A percentile compares a stretch with the other conserved stretches of the same genome.
phyloP scores from a whole-genome alignment of 192 early-diverging fungal species.

The Rhizoclosmatium sp. region DNA sequence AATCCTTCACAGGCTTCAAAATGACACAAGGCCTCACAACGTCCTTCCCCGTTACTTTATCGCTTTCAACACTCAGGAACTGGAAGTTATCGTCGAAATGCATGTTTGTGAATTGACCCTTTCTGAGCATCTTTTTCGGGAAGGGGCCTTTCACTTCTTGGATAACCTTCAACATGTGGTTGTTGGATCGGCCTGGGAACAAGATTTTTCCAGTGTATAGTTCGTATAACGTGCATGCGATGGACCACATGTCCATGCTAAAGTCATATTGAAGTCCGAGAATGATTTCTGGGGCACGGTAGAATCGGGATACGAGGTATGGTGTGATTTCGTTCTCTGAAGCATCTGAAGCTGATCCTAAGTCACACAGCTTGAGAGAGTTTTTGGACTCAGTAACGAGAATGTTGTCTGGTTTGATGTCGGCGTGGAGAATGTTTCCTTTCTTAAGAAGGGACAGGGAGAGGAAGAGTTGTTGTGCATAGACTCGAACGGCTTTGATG shows the following conservation, averaged over 20 bases:
- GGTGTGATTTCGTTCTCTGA: constrained; percentile 93
- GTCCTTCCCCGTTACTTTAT: constrained; percentile 58
- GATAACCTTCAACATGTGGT: constrained; percentile 93
- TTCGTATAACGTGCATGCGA: constrained; percentile 94
- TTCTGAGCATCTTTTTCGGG: constrained; percentile 81
- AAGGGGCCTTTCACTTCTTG: constrained; percentile 95
- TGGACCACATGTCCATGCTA: constrained; percentile 94
- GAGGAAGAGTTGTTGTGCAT: constrained; percentile 89
- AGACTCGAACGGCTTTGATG: constrained; percentile 90
- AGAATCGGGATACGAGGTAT: constrained; percentile 94
- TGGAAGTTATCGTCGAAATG: constrained; percentile 86
- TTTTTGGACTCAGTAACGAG: constrained; percentile 83
- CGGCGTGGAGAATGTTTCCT: constrained; percentile 88
- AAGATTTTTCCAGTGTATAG: constrained; percentile 94
- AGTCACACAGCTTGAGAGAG: constrained; percentile 89
- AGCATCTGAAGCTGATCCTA: constrained; percentile 91
- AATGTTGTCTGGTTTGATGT: constrained; percentile 99
- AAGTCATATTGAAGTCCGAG: constrained; percentile 88
- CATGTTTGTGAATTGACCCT: constrained; percentile 80
- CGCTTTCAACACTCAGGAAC: constrained; percentile 70
- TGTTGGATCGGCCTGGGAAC: constrained; percentile 93
- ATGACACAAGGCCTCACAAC: constrained; percentile 72
- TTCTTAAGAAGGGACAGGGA: constrained; percentile 83
- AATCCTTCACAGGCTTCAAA: constrained; percentile 73
- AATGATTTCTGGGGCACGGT: constrained; percentile 97